A percentile compares a stretch with the other conserved stretches of the same genome.
These are phyloP conservation scores for Pelargonium cotyledonis DNA, from an alignment of 441 rosid genomes.

Conservation along the genomic window DNA sequence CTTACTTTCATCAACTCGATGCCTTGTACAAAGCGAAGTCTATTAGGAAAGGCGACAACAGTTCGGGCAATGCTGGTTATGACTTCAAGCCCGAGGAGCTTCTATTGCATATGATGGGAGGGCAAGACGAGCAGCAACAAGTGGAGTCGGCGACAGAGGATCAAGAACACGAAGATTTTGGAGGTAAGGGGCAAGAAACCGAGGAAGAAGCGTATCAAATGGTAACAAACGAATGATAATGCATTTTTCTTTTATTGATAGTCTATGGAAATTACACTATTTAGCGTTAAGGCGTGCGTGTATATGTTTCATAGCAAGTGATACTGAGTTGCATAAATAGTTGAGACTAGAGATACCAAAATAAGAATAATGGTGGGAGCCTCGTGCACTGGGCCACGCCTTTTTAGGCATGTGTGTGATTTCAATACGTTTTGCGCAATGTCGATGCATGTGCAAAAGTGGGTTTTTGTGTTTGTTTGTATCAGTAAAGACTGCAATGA, in stretches of 20 bases:
- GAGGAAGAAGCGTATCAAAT: too few relatives aligned
- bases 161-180: constrained; percentile 33
- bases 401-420: constrained; percentile 13
- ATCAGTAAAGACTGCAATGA: constrained; percentile 14
- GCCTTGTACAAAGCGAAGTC: constrained; percentile 57
- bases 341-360: too few relatives aligned
- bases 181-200: too few relatives aligned
- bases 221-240: too few relatives aligned
- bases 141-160: constrained; percentile 36
- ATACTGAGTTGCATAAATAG: too few relatives aligned
- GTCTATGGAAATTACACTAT: too few relatives aligned
- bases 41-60: constrained; percentile 25
- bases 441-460: constrained; percentile 16
- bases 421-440: too few relatives aligned
- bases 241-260: too few relatives aligned
- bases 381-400: too few relatives aligned
- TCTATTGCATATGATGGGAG: constrained; percentile 40
- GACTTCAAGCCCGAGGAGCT: constrained; percentile 50
- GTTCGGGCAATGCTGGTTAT: constrained; percentile 20
- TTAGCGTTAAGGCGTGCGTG: too few relatives aligned
- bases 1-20: constrained; percentile 74
- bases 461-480: constrained; percentile 17
- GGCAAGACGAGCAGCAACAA: constrained; percentile 37
- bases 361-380: too few relatives aligned
- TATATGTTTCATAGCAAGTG: too few relatives aligned